Evolutionary conservation across 2,329 filamentous ascomycete species (phyloP).

Genomic region (Botryotinia narcissicola): DNA sequence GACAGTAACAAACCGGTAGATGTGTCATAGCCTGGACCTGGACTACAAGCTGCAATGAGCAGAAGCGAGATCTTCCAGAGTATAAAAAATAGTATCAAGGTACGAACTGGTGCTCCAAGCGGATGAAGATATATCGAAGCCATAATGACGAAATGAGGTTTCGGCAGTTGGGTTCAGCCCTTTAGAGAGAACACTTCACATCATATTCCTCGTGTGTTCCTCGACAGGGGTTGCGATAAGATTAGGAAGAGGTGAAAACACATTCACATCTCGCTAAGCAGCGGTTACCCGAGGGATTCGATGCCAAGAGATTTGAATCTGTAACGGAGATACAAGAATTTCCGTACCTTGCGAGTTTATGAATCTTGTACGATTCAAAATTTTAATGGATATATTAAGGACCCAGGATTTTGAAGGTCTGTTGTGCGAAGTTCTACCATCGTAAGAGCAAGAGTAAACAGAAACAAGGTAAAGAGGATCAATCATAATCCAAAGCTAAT

Average conservation of each 20-base stretch:
- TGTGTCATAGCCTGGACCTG: constrained; percentile 71
- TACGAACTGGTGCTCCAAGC: constrained; percentile 29
- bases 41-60: constrained; percentile 55
- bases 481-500: not conserved
- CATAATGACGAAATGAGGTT: constrained; percentile 15
- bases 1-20: constrained; percentile 58
- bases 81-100: constrained; percentile 46
- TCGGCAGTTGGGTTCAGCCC: constrained; percentile 11
- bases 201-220: constrained; percentile 5
- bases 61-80: constrained; percentile 68
- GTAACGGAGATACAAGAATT: not conserved
- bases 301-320: not conserved
- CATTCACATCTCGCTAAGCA: not conserved
- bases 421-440: not conserved
- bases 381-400: not conserved
- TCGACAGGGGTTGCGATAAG: constrained; percentile 13
- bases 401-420: not conserved
- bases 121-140: constrained; percentile 12
- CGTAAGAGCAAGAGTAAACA: not conserved
- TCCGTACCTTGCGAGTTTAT: constrained; percentile 2
- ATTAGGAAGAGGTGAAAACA: constrained; percentile 14
- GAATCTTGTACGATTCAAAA: not conserved
- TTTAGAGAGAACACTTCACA: constrained; percentile 19
- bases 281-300: not conserved
- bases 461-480: not conserved